Percentiles rank a stretch among this genome's conserved stretches.
phyloP scores from a whole-genome alignment of 306 rosid genomes.

The Cicer pinnatifidum region DNA sequence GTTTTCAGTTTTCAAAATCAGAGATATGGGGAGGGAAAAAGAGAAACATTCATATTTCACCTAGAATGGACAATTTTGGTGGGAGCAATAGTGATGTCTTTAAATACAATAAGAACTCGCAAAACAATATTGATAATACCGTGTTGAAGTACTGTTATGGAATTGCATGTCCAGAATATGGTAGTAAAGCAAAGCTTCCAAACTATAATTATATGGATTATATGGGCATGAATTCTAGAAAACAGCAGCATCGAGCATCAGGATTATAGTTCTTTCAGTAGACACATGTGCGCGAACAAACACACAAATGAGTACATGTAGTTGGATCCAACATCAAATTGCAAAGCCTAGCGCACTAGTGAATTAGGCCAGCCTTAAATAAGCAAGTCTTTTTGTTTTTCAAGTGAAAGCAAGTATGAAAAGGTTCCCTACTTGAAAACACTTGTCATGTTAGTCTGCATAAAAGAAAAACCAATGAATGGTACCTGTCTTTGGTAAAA shows the following conservation, averaged over 20 bases:
- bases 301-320: too few species aligned
- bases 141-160: neutral
- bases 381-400: neutral
- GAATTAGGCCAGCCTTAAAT: neutral
- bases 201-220: neutral
- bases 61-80: neutral
- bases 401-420: neutral
- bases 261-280: neutral
- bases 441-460: neutral
- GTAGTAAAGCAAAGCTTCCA: neutral
- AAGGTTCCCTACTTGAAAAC: slow-evolving; percentile 37
- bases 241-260: neutral
- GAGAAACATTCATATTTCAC: neutral
- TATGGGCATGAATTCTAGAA: slow-evolving; percentile 1
- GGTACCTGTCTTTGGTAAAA: slow-evolving; percentile 83
- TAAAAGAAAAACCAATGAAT: slow-evolving; percentile 27
- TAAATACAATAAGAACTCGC: neutral
- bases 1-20: neutral
- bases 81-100: neutral
- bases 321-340: too few species aligned
- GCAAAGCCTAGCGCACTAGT: neutral
- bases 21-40: slow-evolving; percentile 11
- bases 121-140: neutral
- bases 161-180: neutral
- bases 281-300: neutral